phyloP scores from a whole-genome alignment of 768 basidiomycete species.

The Artomyces pyxidatus region DNA sequence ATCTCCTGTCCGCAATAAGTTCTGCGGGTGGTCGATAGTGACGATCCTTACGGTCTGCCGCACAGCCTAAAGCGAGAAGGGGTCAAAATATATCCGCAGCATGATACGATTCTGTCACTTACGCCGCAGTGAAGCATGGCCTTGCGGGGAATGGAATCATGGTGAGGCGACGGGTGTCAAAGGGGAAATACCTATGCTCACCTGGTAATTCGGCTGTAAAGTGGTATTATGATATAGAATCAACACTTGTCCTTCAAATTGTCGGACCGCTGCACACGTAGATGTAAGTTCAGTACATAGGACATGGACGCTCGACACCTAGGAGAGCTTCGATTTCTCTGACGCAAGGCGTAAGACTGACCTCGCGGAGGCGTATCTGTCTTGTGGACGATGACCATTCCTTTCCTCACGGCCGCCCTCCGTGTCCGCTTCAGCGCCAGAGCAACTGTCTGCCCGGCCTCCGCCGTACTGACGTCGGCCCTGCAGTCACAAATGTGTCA shows the following conservation, averaged over 20 bases:
- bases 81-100: no score
- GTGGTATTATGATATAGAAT: slow-evolving; percentile 94
- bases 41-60: slow-evolving; percentile 89
- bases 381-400: slow-evolving; percentile 87
- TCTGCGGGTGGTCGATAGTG: slow-evolving; percentile 86
- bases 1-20: slow-evolving; percentile 88
- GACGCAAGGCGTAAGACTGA: slow-evolving; percentile 29
- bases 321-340: no score
- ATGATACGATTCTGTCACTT: no score
- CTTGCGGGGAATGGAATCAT: slow-evolving; percentile 26
- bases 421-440: slow-evolving; percentile 87
- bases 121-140: slow-evolving; percentile 93
- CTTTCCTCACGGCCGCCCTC: slow-evolving; percentile 77
- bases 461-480: slow-evolving; percentile 73
- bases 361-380: slow-evolving; percentile 73
- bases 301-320: no score
- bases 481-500: slow-evolving; percentile 28
- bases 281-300: no score
- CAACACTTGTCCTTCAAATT: slow-evolving; percentile 91
- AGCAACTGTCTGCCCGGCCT: slow-evolving; percentile 94
- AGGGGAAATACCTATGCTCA: slow-evolving; percentile 21
- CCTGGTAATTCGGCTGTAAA: slow-evolving; percentile 87
- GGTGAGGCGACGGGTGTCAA: no score
- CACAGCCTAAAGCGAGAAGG: slow-evolving; percentile 48
- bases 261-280: slow-evolving; percentile 49